Base-by-base conservation (phyloP, 331 rosid species). In the Acacia concinna region DNA sequence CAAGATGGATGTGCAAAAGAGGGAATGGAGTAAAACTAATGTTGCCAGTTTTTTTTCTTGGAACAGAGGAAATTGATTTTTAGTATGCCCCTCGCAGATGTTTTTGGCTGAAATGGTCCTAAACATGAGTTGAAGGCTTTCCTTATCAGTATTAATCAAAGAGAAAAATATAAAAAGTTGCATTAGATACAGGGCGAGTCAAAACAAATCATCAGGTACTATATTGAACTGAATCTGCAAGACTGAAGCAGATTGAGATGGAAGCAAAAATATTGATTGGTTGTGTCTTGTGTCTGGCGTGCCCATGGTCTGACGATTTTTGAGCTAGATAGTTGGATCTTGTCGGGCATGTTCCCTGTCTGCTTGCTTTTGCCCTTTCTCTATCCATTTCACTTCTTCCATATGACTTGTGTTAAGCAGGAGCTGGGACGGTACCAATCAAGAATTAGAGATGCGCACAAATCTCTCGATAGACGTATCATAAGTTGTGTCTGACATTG, bases 401-500 rank as follows among this genome's bases (percentile, higher is more conserved):
- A 41, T 30, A 41, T 30, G 84, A 80, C 81, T 89, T 18, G 62
- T 21, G 84, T 72, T 74, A 79, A 81, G 27, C 86, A 54, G 84
- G 88, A 60, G n/a, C n/a, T 30, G 9, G 30, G 38, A 28, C 21
- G 4, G n/a, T 28, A 60, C 10, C 67, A 27, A 28, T 64, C 34
- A 31, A 30, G 13, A 31, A 30, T 31, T 35, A 20, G 13, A 8
- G 46, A 20, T 8, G 1, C 15, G 0, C 43, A 65, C 1, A 8
- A 18, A n/a, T 65, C 3, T 8, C 20, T n/a, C 1, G 21, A 31
- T 5, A 31, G 67, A 14, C 66, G 3, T 12, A 27, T 13, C 66
- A 27, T 25, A 59, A 59, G 0, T 13, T 25, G 34, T 27, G 66
- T 57, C 65, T 27, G 20, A 9, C 67, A 28, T 6, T 27, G 8